phyloP scores from a whole-genome alignment of 2,329 filamentous ascomycete species.

The Epichloe gansuensis region DNA sequence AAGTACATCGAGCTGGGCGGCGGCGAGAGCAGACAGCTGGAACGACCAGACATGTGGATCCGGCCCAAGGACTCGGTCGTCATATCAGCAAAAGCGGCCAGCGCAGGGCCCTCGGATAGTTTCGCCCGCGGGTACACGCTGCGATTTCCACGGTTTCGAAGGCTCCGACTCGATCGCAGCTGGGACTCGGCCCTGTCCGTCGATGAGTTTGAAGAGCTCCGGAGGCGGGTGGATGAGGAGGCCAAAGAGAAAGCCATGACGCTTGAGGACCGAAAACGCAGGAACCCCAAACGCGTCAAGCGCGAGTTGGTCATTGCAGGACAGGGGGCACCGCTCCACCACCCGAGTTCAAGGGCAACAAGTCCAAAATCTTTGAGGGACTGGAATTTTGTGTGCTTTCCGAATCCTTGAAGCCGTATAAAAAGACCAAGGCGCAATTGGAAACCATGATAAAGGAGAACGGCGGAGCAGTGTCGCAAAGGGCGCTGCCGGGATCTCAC shows the following conservation, averaged over 20 bases:
- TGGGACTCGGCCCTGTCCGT: constrained; percentile 74
- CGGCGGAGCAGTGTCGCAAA: constrained; percentile 69
- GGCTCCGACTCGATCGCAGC: constrained; percentile 65
- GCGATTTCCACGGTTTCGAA: constrained; percentile 83
- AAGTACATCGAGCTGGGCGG: constrained; percentile 74
- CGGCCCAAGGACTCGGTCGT: constrained; percentile 79
- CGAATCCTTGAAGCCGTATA: constrained; percentile 56
- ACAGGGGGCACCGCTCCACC: constrained; percentile 28
- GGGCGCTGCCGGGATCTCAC: constrained; percentile 45
- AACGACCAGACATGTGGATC: constrained; percentile 88
- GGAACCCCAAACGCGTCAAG: constrained; percentile 48
- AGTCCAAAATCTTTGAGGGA: constrained; percentile 58
- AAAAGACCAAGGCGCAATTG: constrained; percentile 66
- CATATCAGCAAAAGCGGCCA: constrained; percentile 77
- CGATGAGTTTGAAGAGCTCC: constrained; percentile 64
- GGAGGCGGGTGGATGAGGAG: constrained; percentile 56
- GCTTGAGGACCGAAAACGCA: constrained; percentile 54
- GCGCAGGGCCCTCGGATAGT: constrained; percentile 59
- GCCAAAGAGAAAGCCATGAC: constrained; percentile 64
- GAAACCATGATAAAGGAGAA: constrained; percentile 74
- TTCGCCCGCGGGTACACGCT: constrained; percentile 70
- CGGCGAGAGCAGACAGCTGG: constrained; percentile 55
- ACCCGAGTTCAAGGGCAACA: constrained; percentile 39
- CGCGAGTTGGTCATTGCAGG: constrained; percentile 62
- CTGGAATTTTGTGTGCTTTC: constrained; percentile 76